Conservation (phyloP, 2,329 filamentous ascomycete species). For the Cytospora paraplurivora region DNA sequence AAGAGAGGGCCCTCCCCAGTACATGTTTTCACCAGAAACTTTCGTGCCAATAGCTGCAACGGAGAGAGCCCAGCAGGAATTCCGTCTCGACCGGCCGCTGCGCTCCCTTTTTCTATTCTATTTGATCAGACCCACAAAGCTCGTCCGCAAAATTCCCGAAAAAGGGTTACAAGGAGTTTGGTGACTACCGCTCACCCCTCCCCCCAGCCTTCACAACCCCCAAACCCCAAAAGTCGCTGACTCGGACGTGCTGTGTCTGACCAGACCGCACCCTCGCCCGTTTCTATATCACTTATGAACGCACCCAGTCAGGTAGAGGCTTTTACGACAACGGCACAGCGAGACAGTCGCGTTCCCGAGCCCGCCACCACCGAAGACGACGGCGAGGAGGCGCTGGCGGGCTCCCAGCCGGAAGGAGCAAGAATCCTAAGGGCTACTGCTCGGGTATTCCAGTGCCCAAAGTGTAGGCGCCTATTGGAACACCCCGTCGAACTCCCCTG, state of each 20-base stretch:
- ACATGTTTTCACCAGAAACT: neutral
- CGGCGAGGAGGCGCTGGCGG: slow-evolving; percentile 4
- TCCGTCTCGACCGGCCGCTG: neutral
- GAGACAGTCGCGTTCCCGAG: neutral
- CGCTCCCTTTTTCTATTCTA: neutral
- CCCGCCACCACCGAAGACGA: neutral
- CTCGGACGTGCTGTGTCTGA: no score
- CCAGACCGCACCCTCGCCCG: slow-evolving; percentile 1
- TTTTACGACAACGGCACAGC: slow-evolving; percentile 16
- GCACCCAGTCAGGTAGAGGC: slow-evolving; percentile 13
- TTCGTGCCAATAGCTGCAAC: no score
- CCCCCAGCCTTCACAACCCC: neutral
- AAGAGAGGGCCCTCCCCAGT: slow-evolving; percentile 9
- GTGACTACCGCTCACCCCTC: neutral
- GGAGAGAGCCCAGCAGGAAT: neutral
- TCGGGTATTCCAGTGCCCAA: slow-evolving; percentile 74
- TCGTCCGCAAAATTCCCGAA: neutral
- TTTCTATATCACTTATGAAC: slow-evolving; percentile 22
- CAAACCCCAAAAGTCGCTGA: slow-evolving; percentile 5
- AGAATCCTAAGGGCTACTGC: slow-evolving; percentile 42
- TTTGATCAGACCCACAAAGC: neutral
- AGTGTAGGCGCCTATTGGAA: slow-evolving; percentile 69
- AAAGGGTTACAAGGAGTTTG: neutral
- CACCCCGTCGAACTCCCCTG: slow-evolving; percentile 79
- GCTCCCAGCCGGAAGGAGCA: slow-evolving; percentile 16